These are phyloP conservation scores for Conoideocrella luteorostrata DNA, from an alignment of 2,329 filamentous ascomycete genomes.

Conservation along the genomic window DNA sequence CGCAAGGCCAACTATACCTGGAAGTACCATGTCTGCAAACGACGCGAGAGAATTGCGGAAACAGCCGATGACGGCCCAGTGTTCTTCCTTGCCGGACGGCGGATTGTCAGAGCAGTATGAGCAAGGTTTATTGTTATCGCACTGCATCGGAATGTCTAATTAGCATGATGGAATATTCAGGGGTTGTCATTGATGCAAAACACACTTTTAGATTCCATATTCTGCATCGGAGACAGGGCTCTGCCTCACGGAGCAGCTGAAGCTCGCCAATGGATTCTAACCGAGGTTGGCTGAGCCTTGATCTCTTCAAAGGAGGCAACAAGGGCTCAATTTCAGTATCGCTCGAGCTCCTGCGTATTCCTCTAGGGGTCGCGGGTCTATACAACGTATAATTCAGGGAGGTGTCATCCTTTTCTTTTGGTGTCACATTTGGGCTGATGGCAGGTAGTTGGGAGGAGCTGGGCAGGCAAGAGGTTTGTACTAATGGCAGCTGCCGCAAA, in stretches of 20 bases:
- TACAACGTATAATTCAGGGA: conserved; percentile 5
- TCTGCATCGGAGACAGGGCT: conserved; percentile 47
- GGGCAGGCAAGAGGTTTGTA: conserved; percentile 5
- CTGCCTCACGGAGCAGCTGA: conserved; percentile 39
- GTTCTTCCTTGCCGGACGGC: conserved; percentile 31
- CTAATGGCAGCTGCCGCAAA: conserved; percentile 2
- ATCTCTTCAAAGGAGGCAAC: conserved; percentile 49
- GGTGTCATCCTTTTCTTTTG: conserved; percentile 9
- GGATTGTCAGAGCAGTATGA: conserved; percentile 36
- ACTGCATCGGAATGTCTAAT: conserved; percentile 27
- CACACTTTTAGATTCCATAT: conserved; percentile 40
- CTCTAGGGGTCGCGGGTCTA: background rate
- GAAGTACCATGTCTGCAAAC: conserved; percentile 43
- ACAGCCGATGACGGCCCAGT: conserved; percentile 46
- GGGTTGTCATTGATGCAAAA: too few relatives aligned
- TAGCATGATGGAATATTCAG: background rate
- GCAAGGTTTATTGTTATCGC: conserved; percentile 45
- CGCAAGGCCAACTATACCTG: conserved; percentile 31
- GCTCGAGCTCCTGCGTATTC: conserved; percentile 29
- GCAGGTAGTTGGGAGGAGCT: conserved; percentile 8
- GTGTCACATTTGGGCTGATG: conserved; percentile 10
- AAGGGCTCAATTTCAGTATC: conserved; percentile 45
- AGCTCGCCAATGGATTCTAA: conserved; percentile 53
- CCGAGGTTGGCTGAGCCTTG: conserved; percentile 44
- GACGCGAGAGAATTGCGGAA: conserved; percentile 41